phyloP scores from a whole-genome alignment of 2,329 filamentous ascomycete genomes.

The Parafenestella ontariensis region DNA sequence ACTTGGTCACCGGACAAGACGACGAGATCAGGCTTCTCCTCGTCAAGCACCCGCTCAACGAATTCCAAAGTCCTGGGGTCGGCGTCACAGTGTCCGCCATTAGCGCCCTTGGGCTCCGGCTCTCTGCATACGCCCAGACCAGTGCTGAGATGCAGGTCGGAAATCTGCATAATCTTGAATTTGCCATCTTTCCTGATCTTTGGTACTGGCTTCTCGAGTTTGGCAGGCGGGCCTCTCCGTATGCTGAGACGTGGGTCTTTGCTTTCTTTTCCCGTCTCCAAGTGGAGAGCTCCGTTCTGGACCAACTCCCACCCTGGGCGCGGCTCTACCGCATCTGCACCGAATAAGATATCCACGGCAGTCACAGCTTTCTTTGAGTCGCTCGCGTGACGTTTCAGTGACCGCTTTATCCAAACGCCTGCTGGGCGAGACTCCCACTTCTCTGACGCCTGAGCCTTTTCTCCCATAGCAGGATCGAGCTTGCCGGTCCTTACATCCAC shows the following conservation, averaged over 20 bases:
- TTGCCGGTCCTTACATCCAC: slow-evolving; percentile 79
- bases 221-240: slow-evolving; percentile 71
- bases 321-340: slow-evolving; percentile 89
- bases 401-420: slow-evolving; percentile 83
- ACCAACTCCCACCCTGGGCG: slow-evolving; percentile 83
- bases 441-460: slow-evolving; percentile 64
- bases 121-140: slow-evolving; percentile 87
- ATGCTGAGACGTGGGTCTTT: slow-evolving; percentile 79
- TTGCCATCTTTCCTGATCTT: slow-evolving; percentile 86
- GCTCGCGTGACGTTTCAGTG: slow-evolving; percentile 73
- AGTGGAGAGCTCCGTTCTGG: slow-evolving; percentile 68
- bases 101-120: slow-evolving; percentile 74
- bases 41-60: slow-evolving; percentile 79
- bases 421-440: slow-evolving; percentile 79
- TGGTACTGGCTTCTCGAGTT: slow-evolving; percentile 72
- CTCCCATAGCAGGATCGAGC: slow-evolving; percentile 68
- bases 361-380: slow-evolving; percentile 79
- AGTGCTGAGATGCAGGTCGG: slow-evolving; percentile 93
- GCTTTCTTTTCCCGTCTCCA: slow-evolving; percentile 68
- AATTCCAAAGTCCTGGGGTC: slow-evolving; percentile 93
- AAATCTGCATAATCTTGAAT: slow-evolving; percentile 96
- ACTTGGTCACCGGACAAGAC: slow-evolving; percentile 93
- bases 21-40: slow-evolving; percentile 92
- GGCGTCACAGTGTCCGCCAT: slow-evolving; percentile 83
- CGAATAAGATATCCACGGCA: slow-evolving; percentile 85